These are phyloP conservation scores for Lasiodiplodia theobromae DNA, from an alignment of 2,329 filamentous ascomycete species.

Conservation along the genomic window DNA sequence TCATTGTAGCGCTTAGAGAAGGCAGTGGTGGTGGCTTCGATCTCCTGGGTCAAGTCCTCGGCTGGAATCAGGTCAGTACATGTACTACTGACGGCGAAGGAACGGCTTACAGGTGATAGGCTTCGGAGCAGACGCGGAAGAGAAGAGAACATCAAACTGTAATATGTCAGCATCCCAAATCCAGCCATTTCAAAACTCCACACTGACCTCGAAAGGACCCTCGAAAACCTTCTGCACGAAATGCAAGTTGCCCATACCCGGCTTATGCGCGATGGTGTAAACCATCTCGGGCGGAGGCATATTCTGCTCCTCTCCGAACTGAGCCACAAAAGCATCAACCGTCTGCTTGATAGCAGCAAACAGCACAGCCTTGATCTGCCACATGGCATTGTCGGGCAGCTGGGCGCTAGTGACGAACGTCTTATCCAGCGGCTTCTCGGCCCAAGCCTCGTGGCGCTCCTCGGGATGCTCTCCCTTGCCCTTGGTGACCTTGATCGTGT, in stretches of 20 bases:
- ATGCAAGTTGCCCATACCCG: conserved; percentile 79
- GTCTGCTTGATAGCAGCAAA: conserved; percentile 70
- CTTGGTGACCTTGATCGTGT: conserved; percentile 77
- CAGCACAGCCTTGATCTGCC: conserved; percentile 77
- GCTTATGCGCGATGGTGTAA: conserved; percentile 77
- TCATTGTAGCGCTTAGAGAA: conserved; percentile 79
- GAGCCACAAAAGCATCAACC: conserved; percentile 65
- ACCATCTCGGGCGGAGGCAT: conserved; percentile 84
- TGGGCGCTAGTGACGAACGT: conserved; percentile 78
- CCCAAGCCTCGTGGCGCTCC: conserved; percentile 68
- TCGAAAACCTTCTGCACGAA: conserved; percentile 91
- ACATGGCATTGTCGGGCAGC: conserved; percentile 72
- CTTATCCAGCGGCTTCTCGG: conserved; percentile 74
- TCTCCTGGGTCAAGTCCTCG: conserved; percentile 73
- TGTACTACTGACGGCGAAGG: conserved; percentile 41
- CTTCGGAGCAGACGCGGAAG: conserved; percentile 71
- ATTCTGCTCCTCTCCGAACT: conserved; percentile 66
- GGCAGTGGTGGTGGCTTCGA: conserved; percentile 68
- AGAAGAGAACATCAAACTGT: conserved; percentile 90
- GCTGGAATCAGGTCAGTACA: conserved; percentile 33
- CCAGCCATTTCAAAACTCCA: neutral
- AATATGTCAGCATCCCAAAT: conserved; percentile 42
- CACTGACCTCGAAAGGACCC: conserved; percentile 74
- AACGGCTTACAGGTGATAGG: conserved; percentile 52
- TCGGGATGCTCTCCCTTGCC: conserved; percentile 68